Evolutionary conservation across 257 asterid genomes (phyloP), one percentile per base, ranked within the genome.

Genomic region (Cinchona pubescens): DNA sequence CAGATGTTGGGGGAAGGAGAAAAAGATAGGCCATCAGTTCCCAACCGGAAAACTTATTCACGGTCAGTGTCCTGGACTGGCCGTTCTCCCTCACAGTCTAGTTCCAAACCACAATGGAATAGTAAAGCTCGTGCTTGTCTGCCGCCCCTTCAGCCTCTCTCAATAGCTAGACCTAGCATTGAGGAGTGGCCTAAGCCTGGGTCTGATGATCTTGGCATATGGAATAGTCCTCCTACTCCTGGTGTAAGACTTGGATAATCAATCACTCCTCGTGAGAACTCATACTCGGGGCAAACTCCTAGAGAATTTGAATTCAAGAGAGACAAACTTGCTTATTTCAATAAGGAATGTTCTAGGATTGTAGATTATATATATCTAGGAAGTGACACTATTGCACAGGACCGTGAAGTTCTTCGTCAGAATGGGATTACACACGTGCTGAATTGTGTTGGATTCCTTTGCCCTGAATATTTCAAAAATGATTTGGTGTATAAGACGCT

Each of bases 101-200:
- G 75, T 46, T 55, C 88, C 10, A 92, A 84, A 78, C 90, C 97
- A 19, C 91, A 87, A 74, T 90, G 95, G 96, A 92, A 89, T 82
- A 90, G 91, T 83, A 94, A 90, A 78, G 97, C 92, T 0, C 81
- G 98, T 71, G 97, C 96, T 14, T 90, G 95, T 79, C 87, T 94
- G 87, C 97, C 97, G 0, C 97, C 99, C 7, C 97, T 94, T 75
- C 98, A 92, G 83, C 99, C 97, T 32, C 95, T 94, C 56, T 89
- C 96, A 15, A 87, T 92, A 16, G 67, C 67, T 45, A 88, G 92
- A 25, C 92, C 96, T 5, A 85, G 59, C 64, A 68, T 84, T 23
- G 96, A 94, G 62, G 95, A 90, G 56, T 94, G 99, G 99, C 99
- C 99, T 2, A 86, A 79, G 76, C 93, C 96, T 68, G 97, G 96